Percentiles rank a stretch among this genome's conserved stretches.
Conservation (phyloP, 306 rosid genomes). For the Delonix regia region DNA sequence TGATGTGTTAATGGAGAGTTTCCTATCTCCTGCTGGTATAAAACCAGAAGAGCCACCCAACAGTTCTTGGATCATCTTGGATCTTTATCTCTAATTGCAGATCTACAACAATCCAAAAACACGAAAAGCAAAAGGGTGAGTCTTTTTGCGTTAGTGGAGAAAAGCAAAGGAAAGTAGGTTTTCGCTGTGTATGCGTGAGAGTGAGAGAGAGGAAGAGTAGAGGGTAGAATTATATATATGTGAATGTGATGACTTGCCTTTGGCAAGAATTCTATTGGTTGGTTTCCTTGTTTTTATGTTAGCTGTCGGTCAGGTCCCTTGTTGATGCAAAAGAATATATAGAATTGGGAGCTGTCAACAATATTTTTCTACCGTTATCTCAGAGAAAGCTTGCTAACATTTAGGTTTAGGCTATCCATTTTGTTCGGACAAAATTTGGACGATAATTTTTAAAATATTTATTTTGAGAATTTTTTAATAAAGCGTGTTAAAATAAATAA, state of each 20-base stretch:
- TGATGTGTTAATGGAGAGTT: conserved; percentile 53
- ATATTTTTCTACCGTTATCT: conserved; percentile 14
- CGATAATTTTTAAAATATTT: background rate
- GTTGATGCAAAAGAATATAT: conserved; percentile 45
- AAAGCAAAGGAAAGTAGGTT: conserved; percentile 72
- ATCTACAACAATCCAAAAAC: conserved; percentile 81
- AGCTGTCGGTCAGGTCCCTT: conserved; percentile 37
- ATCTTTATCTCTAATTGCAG: conserved; percentile 43
- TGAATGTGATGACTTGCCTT: conserved; percentile 32
- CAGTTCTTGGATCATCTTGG: conserved; percentile 91
- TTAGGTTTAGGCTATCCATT: background rate
- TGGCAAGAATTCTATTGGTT: conserved; percentile 48
- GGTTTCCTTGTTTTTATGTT: conserved; percentile 42
- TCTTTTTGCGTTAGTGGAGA: conserved; percentile 74
- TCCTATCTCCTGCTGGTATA: conserved; percentile 47
- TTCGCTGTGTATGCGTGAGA: conserved; percentile 41
- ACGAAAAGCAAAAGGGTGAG: conserved; percentile 63
- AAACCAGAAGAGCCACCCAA: conserved; percentile 62
- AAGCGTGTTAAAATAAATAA: background rate
- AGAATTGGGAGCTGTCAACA: conserved; percentile 38
- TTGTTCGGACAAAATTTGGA: background rate
- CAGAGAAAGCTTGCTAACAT: conserved; percentile 21
- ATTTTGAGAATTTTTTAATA: background rate
- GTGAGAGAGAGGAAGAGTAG: conserved; percentile 13
- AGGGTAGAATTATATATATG: conserved; percentile 38